Base-by-base conservation (phyloP, 805 yeast species). In the Pichia exigua region DNA sequence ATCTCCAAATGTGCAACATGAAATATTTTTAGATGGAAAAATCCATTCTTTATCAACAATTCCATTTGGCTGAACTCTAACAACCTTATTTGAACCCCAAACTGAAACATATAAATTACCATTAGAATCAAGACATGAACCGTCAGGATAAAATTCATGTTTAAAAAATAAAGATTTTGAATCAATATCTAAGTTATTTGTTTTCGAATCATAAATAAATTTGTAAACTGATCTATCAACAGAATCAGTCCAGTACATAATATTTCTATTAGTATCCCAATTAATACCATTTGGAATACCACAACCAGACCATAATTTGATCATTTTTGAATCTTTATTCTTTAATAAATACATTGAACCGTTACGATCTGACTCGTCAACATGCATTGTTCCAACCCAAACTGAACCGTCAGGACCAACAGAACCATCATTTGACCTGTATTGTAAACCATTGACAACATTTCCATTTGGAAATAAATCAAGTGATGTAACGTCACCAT, bases 371-470 rank as follows among this genome's bases (percentile, higher is more conserved):
- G 20, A 32, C 21, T 44, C 50, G 2, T 18, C 39, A 38, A 61
- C 59, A 49, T 74, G 73, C 95, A 90, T 90, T 21, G 91, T 73
- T 1, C 97, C 96, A 47, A 87, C 79, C 78, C 87, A 84, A 47
- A 89, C 76, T 55, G 83, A 75, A 1, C 96, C 96, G 61, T 78
- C 70, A 4, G 87, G 84, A 54, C 87, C 90, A 42, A 89, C 77
- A 45, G 79, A 77, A 0, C 97, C 96, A 63, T 90, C 97, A 61
- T 90, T 90, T 42, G 94, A 84, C 60, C 90, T 73, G 64, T 77
- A 65, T 44, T 66, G 68, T 22, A 50, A 43, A 2, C 63, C 66
- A 10, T 56, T 47, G 13, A 48, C 47, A 15, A 67, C 61, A 46
- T 65, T 61, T 44, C 69, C 68, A 47, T 76, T 59, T 27, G 80